phyloP scores from a whole-genome alignment of 371 early-diverging fungal species.

The Lichtheimia ornata region DNA sequence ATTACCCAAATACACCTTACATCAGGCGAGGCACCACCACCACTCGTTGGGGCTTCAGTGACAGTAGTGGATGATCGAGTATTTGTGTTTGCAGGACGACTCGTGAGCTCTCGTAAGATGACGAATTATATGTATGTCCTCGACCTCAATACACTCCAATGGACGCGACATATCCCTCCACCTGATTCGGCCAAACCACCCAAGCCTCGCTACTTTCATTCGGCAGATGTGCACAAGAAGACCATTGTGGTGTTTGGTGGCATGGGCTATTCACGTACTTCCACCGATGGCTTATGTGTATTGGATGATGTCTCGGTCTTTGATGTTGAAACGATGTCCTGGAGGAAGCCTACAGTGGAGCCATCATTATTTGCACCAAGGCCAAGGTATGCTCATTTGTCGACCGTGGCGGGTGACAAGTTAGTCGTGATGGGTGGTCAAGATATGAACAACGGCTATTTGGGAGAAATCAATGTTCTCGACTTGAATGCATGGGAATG shows the following conservation, averaged over 20 bases:
- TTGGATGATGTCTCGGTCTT: constrained; percentile 75
- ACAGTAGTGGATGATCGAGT: constrained; percentile 69
- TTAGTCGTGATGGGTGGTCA: constrained; percentile 83
- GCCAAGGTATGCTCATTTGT: constrained; percentile 84
- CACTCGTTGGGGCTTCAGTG: constrained; percentile 75
- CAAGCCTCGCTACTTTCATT: constrained; percentile 76
- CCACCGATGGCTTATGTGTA: constrained; percentile 53
- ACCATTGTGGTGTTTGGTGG: constrained; percentile 57
- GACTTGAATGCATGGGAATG: constrained; percentile 70
- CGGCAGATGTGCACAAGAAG: constrained; percentile 61
- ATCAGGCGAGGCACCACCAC: constrained; percentile 77
- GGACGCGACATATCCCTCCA: constrained; percentile 57
- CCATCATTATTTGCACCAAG: constrained; percentile 61
- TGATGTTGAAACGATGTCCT: constrained; percentile 64
- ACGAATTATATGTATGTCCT: constrained; percentile 75
- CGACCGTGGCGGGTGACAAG: constrained; percentile 57
- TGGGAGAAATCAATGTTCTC: constrained; percentile 76
- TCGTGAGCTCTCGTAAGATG: constrained; percentile 67
- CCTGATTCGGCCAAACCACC: constrained; percentile 50
- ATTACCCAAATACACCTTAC: constrained; percentile 65
- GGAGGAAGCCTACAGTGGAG: constrained; percentile 55
- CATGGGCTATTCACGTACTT: constrained; percentile 54
- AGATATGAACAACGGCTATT: constrained; percentile 75
- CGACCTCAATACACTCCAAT: constrained; percentile 62
- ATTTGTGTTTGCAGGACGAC: constrained; percentile 79